Evolutionary conservation across 495 filamentous ascomycete genomes (phyloP), one percentile per base, ranked within the genome.

Genomic region (Tuber calosporum): DNA sequence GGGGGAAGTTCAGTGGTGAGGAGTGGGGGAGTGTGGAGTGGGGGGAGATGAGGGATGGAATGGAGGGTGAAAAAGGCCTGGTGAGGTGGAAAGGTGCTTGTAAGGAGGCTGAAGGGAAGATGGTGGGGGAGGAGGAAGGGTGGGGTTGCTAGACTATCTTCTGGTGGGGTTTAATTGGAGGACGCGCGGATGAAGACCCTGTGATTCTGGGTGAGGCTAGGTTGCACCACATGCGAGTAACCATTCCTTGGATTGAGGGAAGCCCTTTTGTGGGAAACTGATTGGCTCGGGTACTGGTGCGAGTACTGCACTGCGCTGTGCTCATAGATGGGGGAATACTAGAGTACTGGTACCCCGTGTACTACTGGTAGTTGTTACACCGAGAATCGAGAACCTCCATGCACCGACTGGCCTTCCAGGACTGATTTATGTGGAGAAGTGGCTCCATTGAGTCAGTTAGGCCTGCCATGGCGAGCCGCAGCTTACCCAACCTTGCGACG

Each of bases 61-160:
- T 30, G 42, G 20, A 36, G 42, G 17, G 20, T 9, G 48, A n/a
- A 26, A n/a, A 66, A 37, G 20, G 30, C n/a, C 39, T 75, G 74
- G 38, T 75, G 40, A 40, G 22, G 37, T 45, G 53, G 15, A 26
- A 41, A 34, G 9, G 26, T 30, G 36, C 17, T 2, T 11, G 37
- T 76, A 62, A 62, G 58, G 74, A 69, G 67, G 71, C 67, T 75
- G 75, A 76, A 43, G 45, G 66, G 67, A 75, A 36, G 71, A 68
- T 42, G 68, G 41, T 53, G 68, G 66, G 15, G 45, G 67, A 34
- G 3, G 30, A 30, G 26, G 45, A 43, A 67, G 69, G 34, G 45
- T 45, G 38, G 41, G 41, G 66, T n/a, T 40, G 68, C n/a, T n/a
- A n/a, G n/a, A n/a, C 37, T 66, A 41, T 42, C 36, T 38, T 41